Percentiles rank a stretch among this genome's conserved stretches.
These are phyloP conservation scores for Tieghemiomyces parasiticus DNA, from an alignment of 192 early-diverging fungal genomes.

Conservation along the genomic window DNA sequence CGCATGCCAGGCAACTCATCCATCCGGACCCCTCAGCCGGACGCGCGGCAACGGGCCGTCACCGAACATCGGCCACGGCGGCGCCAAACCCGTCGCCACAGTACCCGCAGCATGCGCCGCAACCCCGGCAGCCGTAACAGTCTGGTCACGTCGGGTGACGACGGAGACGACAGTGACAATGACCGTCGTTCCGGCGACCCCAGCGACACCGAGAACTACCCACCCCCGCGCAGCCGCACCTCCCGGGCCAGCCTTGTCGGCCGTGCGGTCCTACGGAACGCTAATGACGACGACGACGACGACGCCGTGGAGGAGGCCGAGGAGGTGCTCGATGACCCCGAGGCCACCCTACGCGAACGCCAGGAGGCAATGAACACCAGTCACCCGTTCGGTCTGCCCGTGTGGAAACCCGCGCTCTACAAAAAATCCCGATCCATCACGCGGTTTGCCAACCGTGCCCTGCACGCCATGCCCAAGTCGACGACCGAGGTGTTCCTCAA, in stretches of 20 bases:
- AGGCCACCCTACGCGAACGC: constrained; percentile 25
- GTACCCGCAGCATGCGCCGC: too few relatives aligned
- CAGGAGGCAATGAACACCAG: constrained; percentile 58
- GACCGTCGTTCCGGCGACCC: neutral
- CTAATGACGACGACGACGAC: constrained; percentile 11
- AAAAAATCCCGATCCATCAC: constrained; percentile 81
- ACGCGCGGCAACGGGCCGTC: too few relatives aligned
- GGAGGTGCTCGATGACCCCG: constrained; percentile 20
- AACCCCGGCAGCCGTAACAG: neutral
- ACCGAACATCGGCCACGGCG: too few relatives aligned
- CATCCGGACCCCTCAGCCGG: too few relatives aligned
- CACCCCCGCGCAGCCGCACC: neutral
- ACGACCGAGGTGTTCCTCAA: constrained; percentile 46
- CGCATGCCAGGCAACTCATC: too few relatives aligned
- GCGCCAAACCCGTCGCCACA: too few relatives aligned
- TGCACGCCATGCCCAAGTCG: constrained; percentile 58
- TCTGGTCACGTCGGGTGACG: neutral
- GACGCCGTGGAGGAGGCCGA: constrained; percentile 11
- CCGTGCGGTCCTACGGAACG: neutral
- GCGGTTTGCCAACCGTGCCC: constrained; percentile 56
- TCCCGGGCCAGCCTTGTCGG: neutral
- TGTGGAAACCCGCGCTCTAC: constrained; percentile 98
- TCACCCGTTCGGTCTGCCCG: constrained; percentile 86
- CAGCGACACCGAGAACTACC: neutral
- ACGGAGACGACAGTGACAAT: neutral